These are phyloP conservation scores for Verticillium dahliae DNA, from an alignment of 2,329 filamentous ascomycete species.

Conservation along the genomic window DNA sequence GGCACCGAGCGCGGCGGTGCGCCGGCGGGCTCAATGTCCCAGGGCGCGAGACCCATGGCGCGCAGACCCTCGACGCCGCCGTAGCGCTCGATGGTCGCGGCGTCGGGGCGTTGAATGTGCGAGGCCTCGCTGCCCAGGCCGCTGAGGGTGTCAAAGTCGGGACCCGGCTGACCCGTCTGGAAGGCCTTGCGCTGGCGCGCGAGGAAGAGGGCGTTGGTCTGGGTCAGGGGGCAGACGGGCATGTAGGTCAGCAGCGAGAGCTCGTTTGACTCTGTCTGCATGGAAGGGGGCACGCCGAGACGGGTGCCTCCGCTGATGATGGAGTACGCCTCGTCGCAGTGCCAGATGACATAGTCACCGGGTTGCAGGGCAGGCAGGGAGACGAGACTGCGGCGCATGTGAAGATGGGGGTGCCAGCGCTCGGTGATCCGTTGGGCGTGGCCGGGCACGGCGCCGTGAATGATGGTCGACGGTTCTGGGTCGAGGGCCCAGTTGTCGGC, in stretches of 20 bases:
- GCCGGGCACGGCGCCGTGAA: conserved; percentile 51
- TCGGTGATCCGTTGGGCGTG: conserved; percentile 53
- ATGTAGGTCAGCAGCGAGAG: conserved; percentile 48
- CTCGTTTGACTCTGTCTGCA: conserved; percentile 16
- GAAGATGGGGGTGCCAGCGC: conserved; percentile 50
- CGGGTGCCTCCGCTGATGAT: conserved; percentile 35
- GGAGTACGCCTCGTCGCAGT: conserved; percentile 51
- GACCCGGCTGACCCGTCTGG: conserved; percentile 44
- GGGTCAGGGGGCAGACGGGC: conserved; percentile 42
- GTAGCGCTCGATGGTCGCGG: conserved; percentile 43
- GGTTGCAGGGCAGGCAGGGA: conserved; percentile 48
- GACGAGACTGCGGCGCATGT: conserved; percentile 45
- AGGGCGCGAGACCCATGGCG: conserved; percentile 52
- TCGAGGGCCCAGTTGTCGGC: conserved; percentile 34
- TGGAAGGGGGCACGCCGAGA: conserved; percentile 17
- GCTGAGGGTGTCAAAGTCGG: conserved; percentile 50
- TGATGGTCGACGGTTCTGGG: conserved; percentile 44
- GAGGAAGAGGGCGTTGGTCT: conserved; percentile 34
- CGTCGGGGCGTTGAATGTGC: conserved; percentile 38
- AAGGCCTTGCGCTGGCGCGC: conserved; percentile 44
- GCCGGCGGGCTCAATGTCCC: conserved; percentile 31
- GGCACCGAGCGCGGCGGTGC: conserved; percentile 9
- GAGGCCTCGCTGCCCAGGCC: conserved; percentile 44
- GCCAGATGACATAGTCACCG: conserved; percentile 54
- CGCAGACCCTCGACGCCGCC: conserved; percentile 44